phyloP scores from a whole-genome alignment of 805 yeast genomes.

The Candida ovalis region DNA sequence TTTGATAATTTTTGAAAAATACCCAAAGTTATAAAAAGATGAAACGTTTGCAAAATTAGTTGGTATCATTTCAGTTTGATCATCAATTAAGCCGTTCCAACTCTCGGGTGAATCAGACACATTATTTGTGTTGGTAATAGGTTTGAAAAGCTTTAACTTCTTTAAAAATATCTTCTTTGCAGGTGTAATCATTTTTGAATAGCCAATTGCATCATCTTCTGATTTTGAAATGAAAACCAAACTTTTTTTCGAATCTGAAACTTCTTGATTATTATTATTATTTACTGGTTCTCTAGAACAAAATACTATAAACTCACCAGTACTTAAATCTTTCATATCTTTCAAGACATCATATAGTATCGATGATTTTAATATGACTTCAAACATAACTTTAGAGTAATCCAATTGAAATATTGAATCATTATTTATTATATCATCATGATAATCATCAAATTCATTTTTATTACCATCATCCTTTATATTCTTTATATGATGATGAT shows the following conservation, averaged over 20 bases:
- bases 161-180: slow-evolving; percentile 59
- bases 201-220: slow-evolving; percentile 63
- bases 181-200: slow-evolving; percentile 64
- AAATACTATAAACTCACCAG: slow-evolving; percentile 48
- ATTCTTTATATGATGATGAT: neutral
- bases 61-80: slow-evolving; percentile 16
- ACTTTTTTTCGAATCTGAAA: slow-evolving; percentile 29
- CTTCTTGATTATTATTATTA: slow-evolving; percentile 1
- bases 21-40: slow-evolving; percentile 47
- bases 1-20: slow-evolving; percentile 44
- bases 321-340: slow-evolving; percentile 52
- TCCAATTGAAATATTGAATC: slow-evolving; percentile 31
- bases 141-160: slow-evolving; percentile 42
- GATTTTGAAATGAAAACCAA: slow-evolving; percentile 54
- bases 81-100: neutral
- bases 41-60: slow-evolving; percentile 30
- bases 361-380: slow-evolving; percentile 50
- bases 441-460: slow-evolving; percentile 5
- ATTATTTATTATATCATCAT: slow-evolving; percentile 27
- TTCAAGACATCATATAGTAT: slow-evolving; percentile 50
- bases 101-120: neutral
- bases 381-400: slow-evolving; percentile 41
- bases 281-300: slow-evolving; percentile 29
- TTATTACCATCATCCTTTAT: slow-evolving; percentile 1
- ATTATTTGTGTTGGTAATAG: slow-evolving; percentile 2